A percentile compares a stretch with the other conserved stretches of the same genome.
Evolutionary conservation across 169 alveolate species (phyloP).

Genomic region (Eimeria praecox): DNA sequence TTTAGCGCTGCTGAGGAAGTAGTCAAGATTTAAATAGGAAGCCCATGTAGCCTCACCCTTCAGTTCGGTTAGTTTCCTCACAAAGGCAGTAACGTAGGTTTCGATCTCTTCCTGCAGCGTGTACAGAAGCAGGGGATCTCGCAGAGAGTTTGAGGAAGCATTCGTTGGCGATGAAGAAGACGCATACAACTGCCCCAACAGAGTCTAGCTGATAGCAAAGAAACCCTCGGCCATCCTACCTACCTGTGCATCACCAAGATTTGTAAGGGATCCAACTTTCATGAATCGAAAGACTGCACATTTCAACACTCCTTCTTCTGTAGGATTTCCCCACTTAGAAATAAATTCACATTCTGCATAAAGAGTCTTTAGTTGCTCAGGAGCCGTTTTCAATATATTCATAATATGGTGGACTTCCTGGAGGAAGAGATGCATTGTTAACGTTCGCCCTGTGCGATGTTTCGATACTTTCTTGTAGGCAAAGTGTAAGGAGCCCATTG

Average conservation of each 20-base stretch:
- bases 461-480: constrained; percentile 75
- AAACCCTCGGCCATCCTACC: not conserved
- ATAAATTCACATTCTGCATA: constrained; percentile 71
- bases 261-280: constrained; percentile 47
- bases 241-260: constrained; percentile 14
- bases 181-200: not conserved
- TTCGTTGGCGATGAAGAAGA: not conserved
- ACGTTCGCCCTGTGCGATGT: constrained; percentile 71
- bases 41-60: constrained; percentile 34
- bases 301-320: constrained; percentile 26
- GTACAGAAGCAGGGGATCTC: not conserved
- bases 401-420: constrained; percentile 43
- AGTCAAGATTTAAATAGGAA: constrained; percentile 23
- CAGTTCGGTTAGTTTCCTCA: constrained; percentile 34
- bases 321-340: not conserved
- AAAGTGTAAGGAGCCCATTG: constrained; percentile 64
- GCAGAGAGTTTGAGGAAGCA: not conserved
- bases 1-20: constrained; percentile 35
- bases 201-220: not conserved
- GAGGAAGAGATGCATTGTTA: constrained; percentile 65
- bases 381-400: not conserved
- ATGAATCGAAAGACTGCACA: constrained; percentile 74
- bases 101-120: constrained; percentile 14
- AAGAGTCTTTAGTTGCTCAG: not conserved
- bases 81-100: constrained; percentile 41